These are phyloP conservation scores for Groenewaldozyma sp. DNA, from an alignment of 1,139 yeast species.

Conservation along the genomic window DNA sequence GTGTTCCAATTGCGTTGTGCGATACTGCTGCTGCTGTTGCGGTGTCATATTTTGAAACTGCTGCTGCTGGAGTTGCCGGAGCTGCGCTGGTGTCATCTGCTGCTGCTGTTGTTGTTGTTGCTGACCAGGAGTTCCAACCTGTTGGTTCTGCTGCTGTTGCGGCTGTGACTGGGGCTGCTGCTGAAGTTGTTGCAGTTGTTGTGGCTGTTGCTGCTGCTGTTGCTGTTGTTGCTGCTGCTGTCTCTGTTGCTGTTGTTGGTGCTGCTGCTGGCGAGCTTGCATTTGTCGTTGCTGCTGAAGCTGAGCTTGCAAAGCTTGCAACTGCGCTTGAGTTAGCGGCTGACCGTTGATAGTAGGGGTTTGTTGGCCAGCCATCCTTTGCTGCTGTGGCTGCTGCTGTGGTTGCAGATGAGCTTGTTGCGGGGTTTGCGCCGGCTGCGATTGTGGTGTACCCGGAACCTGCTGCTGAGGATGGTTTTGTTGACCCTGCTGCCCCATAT, in stretches of 20 bases:
- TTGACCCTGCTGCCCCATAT: too few relatives aligned
- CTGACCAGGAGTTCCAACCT: conserved; percentile 7
- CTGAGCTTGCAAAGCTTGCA: conserved; percentile 4
- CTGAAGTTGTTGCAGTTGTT: conserved; percentile 12
- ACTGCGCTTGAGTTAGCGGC: conserved; percentile 4
- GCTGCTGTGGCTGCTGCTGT: conserved; percentile 1
- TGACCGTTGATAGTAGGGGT: background rate
- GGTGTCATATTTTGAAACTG: conserved; percentile 19
- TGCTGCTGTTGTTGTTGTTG: conserved; percentile 10
- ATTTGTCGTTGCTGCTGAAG: conserved; percentile 8
- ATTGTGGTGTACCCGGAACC: conserved; percentile 6
- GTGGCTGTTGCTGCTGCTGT: conserved; percentile 10
- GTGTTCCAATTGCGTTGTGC: conserved; percentile 18
- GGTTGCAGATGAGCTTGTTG: background rate
- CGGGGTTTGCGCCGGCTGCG: conserved; percentile 4
- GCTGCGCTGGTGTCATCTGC: conserved; percentile 6
- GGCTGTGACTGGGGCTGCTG: conserved; percentile 8
- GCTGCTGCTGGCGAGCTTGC: conserved; percentile 7
- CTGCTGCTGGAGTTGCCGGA: conserved; percentile 10
- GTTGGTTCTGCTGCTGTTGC: conserved; percentile 5
- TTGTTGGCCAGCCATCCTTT: conserved; percentile 5
- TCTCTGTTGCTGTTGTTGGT: background rate
- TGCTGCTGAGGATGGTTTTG: conserved; percentile 4
- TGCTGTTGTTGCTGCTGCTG: conserved; percentile 3
- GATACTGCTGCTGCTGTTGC: conserved; percentile 21